Conservation (phyloP, 306 rosid genomes). For the Acacia melanoxylon region DNA sequence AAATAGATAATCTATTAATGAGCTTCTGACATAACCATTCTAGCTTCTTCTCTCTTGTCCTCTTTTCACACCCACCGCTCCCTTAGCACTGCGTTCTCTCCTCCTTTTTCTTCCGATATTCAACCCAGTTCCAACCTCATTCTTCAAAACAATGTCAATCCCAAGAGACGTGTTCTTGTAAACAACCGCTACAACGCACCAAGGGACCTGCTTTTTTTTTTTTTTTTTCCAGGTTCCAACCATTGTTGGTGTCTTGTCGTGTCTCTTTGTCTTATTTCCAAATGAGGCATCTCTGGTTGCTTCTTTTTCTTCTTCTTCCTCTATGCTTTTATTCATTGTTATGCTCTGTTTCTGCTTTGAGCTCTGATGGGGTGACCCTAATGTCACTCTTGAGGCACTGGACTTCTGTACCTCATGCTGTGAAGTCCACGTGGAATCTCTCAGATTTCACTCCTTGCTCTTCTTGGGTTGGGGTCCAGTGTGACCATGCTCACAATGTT, state of each 20-base stretch:
- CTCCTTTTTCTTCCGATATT: background rate
- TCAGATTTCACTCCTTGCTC: constrained; percentile 68
- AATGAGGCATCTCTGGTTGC: constrained; percentile 31
- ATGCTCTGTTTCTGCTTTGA: constrained; percentile 38
- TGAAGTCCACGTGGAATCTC: constrained; percentile 56
- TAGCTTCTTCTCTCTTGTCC: background rate
- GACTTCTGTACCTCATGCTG: constrained; percentile 43
- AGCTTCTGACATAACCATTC: background rate
- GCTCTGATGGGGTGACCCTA: constrained; percentile 61
- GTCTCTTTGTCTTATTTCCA: background rate
- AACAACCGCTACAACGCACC: background rate
- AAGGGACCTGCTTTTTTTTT: background rate
- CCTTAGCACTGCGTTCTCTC: background rate
- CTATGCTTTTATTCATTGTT: constrained; percentile 38
- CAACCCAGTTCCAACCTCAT: background rate
- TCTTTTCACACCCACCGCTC: background rate
- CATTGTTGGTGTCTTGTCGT: background rate
- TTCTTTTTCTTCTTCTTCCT: constrained; percentile 40
- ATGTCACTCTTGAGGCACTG: constrained; percentile 58
- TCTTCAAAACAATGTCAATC: constrained; percentile 2
- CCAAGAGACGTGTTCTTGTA: background rate
- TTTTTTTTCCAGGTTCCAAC: background rate
- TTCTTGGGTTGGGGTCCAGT: constrained; percentile 68
- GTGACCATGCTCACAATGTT: constrained; percentile 50
- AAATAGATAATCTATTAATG: background rate